Conservation (phyloP, 2,329 filamentous ascomycete species). For the Aphanocladium album region DNA sequence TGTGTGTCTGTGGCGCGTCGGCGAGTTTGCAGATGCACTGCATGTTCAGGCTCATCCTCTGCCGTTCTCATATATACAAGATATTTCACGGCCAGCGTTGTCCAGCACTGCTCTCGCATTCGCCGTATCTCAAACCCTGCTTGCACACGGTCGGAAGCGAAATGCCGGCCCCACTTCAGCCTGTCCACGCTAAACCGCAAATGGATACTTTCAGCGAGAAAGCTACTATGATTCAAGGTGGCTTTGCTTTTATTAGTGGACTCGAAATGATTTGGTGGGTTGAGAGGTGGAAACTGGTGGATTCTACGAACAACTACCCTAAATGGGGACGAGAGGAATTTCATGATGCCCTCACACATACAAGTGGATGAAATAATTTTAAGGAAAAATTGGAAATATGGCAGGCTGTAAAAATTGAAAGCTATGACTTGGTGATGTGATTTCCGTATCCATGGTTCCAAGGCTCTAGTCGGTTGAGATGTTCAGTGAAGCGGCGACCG, state of each 20-base stretch:
- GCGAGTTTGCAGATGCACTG: not conserved
- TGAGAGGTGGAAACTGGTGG: not conserved
- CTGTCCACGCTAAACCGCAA: not conserved
- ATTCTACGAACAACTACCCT: no score
- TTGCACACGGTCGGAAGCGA: not conserved
- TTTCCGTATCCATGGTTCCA: no score
- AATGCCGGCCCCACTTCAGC: not conserved
- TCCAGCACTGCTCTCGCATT: not conserved
- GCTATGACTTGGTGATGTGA: no score
- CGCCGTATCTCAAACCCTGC: not conserved
- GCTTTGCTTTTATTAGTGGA: not conserved
- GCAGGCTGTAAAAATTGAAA: no score
- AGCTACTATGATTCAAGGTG: not conserved
- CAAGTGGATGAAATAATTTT: no score
- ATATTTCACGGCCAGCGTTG: not conserved
- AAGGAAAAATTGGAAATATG: no score
- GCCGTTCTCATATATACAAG: not conserved
- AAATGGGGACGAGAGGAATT: no score
- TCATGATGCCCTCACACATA: no score
- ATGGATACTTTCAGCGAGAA: not conserved
- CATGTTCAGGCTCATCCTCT: no score
- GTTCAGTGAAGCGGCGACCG: no score
- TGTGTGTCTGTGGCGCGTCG: not conserved
- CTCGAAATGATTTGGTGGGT: no score
- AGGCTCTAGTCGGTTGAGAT: no score